Base-by-base conservation (phyloP, 2,329 filamentous ascomycete species). In the Arthrocladium fulminans region DNA sequence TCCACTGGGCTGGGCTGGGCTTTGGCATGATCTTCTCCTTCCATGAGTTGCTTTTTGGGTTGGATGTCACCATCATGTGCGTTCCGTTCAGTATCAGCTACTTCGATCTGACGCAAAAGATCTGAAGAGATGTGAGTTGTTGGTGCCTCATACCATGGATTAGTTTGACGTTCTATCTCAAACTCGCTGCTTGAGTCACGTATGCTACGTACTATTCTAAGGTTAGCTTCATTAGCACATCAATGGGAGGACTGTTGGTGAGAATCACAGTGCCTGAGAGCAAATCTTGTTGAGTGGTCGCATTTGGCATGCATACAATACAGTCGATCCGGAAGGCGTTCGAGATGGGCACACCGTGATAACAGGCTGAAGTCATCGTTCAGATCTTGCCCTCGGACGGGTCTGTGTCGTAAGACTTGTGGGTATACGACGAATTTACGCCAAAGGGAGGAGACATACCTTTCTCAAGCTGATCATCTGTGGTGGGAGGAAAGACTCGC, bases 401-500 rank as follows among this genome's bases (percentile, higher is more conserved):
- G 32, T 51, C 54, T 54, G 52, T 29, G 35, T 45, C n/a, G 41
- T 32, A 3, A 30, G 41, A 44, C 9, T 29, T 42, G 49, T 51
- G 35, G 51, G 29, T 32, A 44, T 34, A 24, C 24, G 13, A 43
- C 35, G 23, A 40, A 25, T 38, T 44, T 29, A 30, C 24, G 39
- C 34, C 10, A 22, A 37, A 20, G 44, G 34, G 30, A 13, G n/a
- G 56, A 29, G 59, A 63, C 49, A 60, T 59, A 55, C 54, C 55
- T 49, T 65, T 56, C 39, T 54, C 45, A 29, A 59, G 48, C 35
- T 60, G 50, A 45, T 67, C 64, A 25, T 66, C 57, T 50, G 66
- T 59, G 8, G 67, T 67, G 4, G 71, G 68, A 20, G 75, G 73
- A 54, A 79, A 77, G 60, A 69, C 70, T 46, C 61, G 61, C 2